These are phyloP conservation scores for Taxawa tesnikishii DNA, from an alignment of 2,329 filamentous ascomycete species.

Conservation along the genomic window DNA sequence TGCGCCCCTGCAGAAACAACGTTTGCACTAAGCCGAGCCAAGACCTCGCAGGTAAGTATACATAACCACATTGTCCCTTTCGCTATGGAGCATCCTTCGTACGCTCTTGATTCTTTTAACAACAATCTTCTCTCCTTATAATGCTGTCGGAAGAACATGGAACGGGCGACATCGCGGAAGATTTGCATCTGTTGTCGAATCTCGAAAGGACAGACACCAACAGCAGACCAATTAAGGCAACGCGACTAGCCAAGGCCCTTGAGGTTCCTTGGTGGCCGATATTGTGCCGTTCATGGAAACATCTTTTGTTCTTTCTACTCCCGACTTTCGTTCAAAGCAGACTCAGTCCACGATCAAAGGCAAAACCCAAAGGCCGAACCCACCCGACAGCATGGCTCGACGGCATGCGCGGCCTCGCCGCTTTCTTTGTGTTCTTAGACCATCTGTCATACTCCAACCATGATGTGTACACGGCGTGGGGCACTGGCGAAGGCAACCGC, in stretches of 20 bases:
- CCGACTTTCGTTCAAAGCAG: constrained; percentile 1
- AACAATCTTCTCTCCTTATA: not conserved
- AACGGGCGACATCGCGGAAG: not conserved
- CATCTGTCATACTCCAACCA: constrained; percentile 2
- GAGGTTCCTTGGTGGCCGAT: not conserved
- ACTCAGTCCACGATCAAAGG: not conserved
- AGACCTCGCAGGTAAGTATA: too few relatives aligned
- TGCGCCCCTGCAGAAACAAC: too few relatives aligned
- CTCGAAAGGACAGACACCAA: not conserved
- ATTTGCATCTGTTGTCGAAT: not conserved
- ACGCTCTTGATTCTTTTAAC: too few relatives aligned
- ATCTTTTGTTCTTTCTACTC: not conserved
- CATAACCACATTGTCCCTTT: too few relatives aligned
- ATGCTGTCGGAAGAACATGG: not conserved
- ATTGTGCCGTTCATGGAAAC: not conserved
- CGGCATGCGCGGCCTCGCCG: constrained; percentile 8
- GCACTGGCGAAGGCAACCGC: constrained; percentile 1
- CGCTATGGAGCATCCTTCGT: too few relatives aligned
- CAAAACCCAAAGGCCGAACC: not conserved
- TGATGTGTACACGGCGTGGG: constrained; percentile 5
- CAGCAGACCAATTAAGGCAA: not conserved
- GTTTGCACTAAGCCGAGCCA: too few relatives aligned
- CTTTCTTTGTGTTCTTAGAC: constrained; percentile 7
- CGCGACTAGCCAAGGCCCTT: not conserved
- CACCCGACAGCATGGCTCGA: constrained; percentile 6